phyloP scores from a whole-genome alignment of 345 rosid species.

The Durio zibethinus region DNA sequence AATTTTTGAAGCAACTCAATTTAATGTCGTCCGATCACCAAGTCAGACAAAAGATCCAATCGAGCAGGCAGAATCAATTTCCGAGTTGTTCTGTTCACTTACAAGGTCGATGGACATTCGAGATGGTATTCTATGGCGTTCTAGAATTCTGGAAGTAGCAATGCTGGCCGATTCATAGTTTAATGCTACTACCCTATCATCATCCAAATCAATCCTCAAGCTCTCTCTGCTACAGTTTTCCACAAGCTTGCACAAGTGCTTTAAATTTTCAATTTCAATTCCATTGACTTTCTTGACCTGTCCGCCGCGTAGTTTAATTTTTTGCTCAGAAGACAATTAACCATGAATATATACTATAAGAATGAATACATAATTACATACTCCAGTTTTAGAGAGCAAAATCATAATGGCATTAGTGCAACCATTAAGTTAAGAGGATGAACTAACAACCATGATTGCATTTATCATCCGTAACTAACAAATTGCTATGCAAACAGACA shows the following conservation, averaged over 20 bases:
- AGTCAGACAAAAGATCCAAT: background rate
- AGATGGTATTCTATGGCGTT: conserved; percentile 75
- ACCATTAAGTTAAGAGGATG: background rate
- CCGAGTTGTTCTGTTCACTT: conserved; percentile 23
- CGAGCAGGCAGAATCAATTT: conserved; percentile 12
- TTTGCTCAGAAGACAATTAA: background rate
- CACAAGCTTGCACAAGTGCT: conserved; percentile 64
- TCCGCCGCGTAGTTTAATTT: conserved; percentile 16
- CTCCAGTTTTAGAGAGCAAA: background rate
- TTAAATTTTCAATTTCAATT: conserved; percentile 62
- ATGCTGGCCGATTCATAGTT: conserved; percentile 49
- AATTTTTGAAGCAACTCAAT: background rate
- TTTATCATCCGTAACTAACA: background rate
- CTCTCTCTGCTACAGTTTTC: conserved; percentile 50
- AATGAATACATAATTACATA: background rate
- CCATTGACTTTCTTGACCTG: conserved; percentile 86
- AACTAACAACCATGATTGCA: background rate
- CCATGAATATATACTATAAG: background rate
- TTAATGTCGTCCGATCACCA: background rate
- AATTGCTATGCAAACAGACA: background rate
- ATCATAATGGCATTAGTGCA: background rate
- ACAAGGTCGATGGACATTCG: conserved; percentile 54
- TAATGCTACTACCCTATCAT: conserved; percentile 67
- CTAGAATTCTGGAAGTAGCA: conserved; percentile 63
- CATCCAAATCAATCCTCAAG: conserved; percentile 78